phyloP scores from a whole-genome alignment of 257 asterid genomes.

The Echium plantagineum region DNA sequence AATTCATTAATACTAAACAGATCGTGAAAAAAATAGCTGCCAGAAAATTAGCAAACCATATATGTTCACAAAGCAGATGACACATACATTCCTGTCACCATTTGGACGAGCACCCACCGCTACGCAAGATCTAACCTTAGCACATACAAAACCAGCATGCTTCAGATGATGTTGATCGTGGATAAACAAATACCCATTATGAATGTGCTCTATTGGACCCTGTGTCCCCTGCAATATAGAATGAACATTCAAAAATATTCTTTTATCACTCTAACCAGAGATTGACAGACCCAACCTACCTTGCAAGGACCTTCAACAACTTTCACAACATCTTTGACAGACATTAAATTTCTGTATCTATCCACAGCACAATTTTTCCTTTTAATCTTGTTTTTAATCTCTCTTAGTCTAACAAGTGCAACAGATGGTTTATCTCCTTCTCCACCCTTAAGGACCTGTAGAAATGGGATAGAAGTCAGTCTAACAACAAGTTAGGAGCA shows the following conservation, averaged over 20 bases:
- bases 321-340: conserved; percentile 82
- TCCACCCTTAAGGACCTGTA: too few relatives aligned
- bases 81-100: conserved; percentile 63
- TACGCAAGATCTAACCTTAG: conserved; percentile 72
- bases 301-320: conserved; percentile 85
- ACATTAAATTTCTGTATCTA: conserved; percentile 52
- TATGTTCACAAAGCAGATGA: conserved; percentile 3
- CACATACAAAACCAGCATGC: conserved; percentile 96
- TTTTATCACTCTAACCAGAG: not conserved
- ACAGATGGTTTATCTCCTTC: too few relatives aligned
- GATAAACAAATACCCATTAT: conserved; percentile 61
- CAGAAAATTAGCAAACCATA: not conserved
- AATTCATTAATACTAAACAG: conserved; percentile 7
- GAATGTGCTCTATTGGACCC: conserved; percentile 92
- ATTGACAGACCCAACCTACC: conserved; percentile 30
- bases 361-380: conserved; percentile 57
- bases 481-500: too few relatives aligned
- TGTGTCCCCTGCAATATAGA: conserved; percentile 55
- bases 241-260: conserved; percentile 7
- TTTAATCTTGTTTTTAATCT: conserved; percentile 74
- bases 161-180: conserved; percentile 90
- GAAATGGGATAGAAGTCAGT: too few relatives aligned
- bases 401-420: conserved; percentile 88
- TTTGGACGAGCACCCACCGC: conserved; percentile 87
- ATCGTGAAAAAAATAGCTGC: not conserved